Conservation (phyloP, 106 monocot species). For the Acanthochlamys bracteata region DNA sequence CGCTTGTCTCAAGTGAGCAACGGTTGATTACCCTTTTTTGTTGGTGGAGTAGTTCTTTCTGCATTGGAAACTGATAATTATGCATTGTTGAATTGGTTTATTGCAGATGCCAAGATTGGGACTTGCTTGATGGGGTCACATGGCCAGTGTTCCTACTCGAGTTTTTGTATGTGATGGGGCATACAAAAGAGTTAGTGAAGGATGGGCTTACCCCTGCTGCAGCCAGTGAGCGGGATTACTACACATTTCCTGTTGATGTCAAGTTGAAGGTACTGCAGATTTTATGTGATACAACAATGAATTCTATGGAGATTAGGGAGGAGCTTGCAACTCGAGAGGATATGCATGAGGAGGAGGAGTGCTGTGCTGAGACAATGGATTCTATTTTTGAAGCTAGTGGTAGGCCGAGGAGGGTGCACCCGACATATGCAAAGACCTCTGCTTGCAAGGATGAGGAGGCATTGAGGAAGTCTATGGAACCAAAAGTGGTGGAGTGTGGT, state of each 20-base stretch:
- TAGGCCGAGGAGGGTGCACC: constrained; percentile 18
- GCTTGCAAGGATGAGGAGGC: constrained; percentile 22
- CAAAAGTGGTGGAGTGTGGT: constrained; percentile 5
- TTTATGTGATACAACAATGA: constrained; percentile 53
- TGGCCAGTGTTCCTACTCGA: constrained; percentile 77
- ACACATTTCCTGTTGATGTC: constrained; percentile 35
- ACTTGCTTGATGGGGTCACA: constrained; percentile 68
- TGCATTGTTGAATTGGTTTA: neutral
- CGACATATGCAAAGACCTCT: constrained; percentile 23
- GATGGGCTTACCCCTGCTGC: constrained; percentile 12
- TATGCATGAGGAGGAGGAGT: constrained; percentile 44
- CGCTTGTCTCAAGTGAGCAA: constrained; percentile 52
- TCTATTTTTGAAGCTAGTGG: constrained; percentile 13
- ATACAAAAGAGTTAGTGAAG: constrained; percentile 23
- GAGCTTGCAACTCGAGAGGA: constrained; percentile 49
- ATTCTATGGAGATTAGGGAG: constrained; percentile 45
- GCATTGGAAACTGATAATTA: neutral
- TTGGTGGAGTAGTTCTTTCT: neutral
- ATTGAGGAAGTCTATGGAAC: constrained; percentile 16
- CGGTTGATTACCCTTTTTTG: constrained; percentile 1
- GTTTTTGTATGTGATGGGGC: constrained; percentile 47
- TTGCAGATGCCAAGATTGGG: constrained; percentile 53
- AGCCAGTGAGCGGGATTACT: constrained; percentile 42
- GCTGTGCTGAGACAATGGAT: neutral
- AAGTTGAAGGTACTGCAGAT: constrained; percentile 68